These are phyloP conservation scores for Mycena albidolilacea DNA, from an alignment of 768 basidiomycete genomes.

Conservation along the genomic window DNA sequence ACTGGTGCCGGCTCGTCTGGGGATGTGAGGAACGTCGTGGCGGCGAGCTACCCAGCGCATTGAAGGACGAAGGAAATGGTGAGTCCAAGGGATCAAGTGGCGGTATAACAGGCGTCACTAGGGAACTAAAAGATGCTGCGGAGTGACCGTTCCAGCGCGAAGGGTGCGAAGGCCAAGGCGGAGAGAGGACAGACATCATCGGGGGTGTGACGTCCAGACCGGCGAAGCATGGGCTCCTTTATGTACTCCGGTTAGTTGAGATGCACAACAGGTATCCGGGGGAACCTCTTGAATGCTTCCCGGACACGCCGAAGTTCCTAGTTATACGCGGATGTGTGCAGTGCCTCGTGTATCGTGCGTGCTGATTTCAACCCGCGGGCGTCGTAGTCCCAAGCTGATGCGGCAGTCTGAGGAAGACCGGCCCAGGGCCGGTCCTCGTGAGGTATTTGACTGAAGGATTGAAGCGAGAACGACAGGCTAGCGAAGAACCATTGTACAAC, in stretches of 20 bases:
- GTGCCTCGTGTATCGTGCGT: constrained; percentile 38
- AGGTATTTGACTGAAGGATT: constrained; percentile 1
- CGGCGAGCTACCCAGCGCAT: constrained; percentile 19
- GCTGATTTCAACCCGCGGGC: constrained; percentile 15
- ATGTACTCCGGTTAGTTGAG: neutral
- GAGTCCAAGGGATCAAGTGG: constrained; percentile 26
- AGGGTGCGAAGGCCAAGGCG: constrained; percentile 30
- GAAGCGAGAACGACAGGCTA: neutral
- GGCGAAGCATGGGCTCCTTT: constrained; percentile 25
- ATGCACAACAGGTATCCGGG: constrained; percentile 17
- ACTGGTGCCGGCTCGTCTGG: constrained; percentile 5
- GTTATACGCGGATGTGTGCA: constrained; percentile 23
- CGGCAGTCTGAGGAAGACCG: neutral
- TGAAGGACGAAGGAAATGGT: constrained; percentile 29
- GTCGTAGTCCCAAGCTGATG: neutral
- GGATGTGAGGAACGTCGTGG: constrained; percentile 16
- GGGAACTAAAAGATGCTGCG: constrained; percentile 34
- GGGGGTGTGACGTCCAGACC: constrained; percentile 3
- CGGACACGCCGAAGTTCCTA: constrained; percentile 15
- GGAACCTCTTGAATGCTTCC: constrained; percentile 18
- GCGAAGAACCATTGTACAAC: constrained; percentile 3
- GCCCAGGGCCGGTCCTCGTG: neutral
- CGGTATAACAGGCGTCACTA: constrained; percentile 35
- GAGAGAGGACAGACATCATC: constrained; percentile 36
- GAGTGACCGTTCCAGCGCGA: constrained; percentile 30